These are phyloP conservation scores for Lactarius indigo DNA, from an alignment of 768 basidiomycete species.

Conservation along the genomic window DNA sequence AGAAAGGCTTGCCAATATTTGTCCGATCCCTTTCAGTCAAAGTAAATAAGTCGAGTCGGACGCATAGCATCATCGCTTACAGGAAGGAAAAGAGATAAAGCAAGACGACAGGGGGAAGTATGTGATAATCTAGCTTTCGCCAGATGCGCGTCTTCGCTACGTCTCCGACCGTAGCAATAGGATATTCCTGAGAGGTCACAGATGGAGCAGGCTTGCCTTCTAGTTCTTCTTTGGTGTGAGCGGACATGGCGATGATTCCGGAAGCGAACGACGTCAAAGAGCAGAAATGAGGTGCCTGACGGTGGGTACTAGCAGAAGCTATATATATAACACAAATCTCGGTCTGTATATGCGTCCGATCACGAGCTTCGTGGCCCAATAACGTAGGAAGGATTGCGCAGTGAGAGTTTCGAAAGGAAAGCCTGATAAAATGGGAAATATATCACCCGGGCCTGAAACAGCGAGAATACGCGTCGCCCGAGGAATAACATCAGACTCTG, in stretches of 20 bases:
- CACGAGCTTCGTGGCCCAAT: too few species aligned
- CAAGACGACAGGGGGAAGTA: conserved; percentile 19
- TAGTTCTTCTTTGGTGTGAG: neutral
- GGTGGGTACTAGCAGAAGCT: too few species aligned
- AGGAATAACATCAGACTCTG: too few species aligned
- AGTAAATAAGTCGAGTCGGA: neutral
- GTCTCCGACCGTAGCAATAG: neutral
- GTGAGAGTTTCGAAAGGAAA: too few species aligned
- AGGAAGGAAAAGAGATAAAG: conserved; percentile 25
- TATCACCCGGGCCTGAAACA: too few species aligned
- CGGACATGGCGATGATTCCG: neutral
- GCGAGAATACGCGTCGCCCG: too few species aligned
- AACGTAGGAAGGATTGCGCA: too few species aligned
- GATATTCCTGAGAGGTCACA: neutral
- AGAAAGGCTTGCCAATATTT: conserved; percentile 20
- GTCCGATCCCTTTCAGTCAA: conserved; percentile 21
- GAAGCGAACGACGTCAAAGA: too few species aligned
- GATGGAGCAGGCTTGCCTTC: neutral
- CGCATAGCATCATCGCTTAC: conserved; percentile 3
- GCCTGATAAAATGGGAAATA: too few species aligned
- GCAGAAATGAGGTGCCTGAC: too few species aligned
- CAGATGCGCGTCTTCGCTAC: conserved; percentile 6
- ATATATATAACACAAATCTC: too few species aligned
- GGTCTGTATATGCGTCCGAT: too few species aligned
- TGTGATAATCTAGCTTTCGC: conserved; percentile 17